Evolutionary conservation across 352 stramenopile species (phyloP), one percentile per base, ranked within the genome.

Genomic region (Phytopythium montanum): DNA sequence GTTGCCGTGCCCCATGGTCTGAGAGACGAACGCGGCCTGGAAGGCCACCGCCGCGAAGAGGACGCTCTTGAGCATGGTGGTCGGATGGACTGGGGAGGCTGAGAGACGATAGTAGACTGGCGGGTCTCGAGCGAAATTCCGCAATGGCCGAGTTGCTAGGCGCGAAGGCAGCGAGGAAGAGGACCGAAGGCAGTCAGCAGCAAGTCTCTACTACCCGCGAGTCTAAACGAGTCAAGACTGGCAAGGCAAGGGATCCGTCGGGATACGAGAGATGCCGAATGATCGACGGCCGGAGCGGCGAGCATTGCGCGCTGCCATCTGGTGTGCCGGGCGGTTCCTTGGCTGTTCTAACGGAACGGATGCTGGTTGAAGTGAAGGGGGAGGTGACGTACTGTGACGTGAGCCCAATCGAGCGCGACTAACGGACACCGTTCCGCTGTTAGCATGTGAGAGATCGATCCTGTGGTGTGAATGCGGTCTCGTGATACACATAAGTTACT

Each of bases 1-100:
- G 34, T 72, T 69, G 56, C 64, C 55, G 57, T 75, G 67, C 13
- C 46, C 56, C 25, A 42, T 23, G 21, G 53, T 48, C n/a, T 33
- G 46, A 34, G 56, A 52, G 56, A 62, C n/a, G n/a, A 42, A 50
- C 23, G 56, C 46, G 19, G 56, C 56, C 38, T 61, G 56, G 29
- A 54, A 42, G 21, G 29, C 44, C 9, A 62, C 25, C 23, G 56
- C 29, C 3, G 56, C 46, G 23, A 54, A 14, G 18, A 56, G 19
- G 29, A 36, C 38, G 21, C 46, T 25, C 29, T 56, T 38, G 14
- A 62, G 23, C 56, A 62, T 62, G 46, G 18, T 29, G 28, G 16
- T 13, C 46, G 19, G 23, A 26, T 9, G 6, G 38, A 44, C 38
- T 18, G 38, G 14, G 25, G 46, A 36, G 26, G 46, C 26, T 33